Base-by-base conservation (phyloP, 441 rosid genomes). In the Arabidopsis lyrata region DNA sequence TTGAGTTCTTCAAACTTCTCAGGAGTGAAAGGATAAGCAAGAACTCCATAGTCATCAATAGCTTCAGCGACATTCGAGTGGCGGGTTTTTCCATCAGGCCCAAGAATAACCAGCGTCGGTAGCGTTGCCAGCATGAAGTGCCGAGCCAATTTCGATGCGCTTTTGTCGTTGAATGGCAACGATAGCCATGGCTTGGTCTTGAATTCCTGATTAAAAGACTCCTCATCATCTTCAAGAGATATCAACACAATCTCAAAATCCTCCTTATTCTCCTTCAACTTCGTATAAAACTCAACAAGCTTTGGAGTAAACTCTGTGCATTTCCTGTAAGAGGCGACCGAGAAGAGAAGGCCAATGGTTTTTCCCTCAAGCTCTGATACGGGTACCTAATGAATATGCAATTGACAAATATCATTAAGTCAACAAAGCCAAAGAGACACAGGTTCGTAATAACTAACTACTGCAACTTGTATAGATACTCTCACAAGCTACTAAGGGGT, bases 11-110 rank as follows among this genome's bases (percentile, higher is more conserved):
- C 85, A 83, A 89, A 86, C 82, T 76, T 89, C 76, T 89, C 88
- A 1, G 87, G 87, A 34, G 90, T 87, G 81, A 92, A 92, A 38
- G 97, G 96, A 63, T 86, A 92, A 5, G 93, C 90, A 45, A 64
- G 59, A 73, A 62, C 36, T 61, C 96, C 96, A 73, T 88, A 78
- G 53, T 87, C 92, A 67, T 87, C 90, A 6, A 92, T 68, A 29
- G 87, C 85, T 74, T 88, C 87, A 59, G 84, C 86, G n/a, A 76
- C 92, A 78, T 92, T 92, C 1, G 77, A 62, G 48, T 87, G 82
- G 10, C 84, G 78, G 63, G 86, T 88, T 77, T 92, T 92, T 18
- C 97, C 96, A 79, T 90, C 90, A 0, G 87, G 81, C 7, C 95
- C 90, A 56, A 92, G 83, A 56, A 92, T 81, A 62, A 88, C 92